These are phyloP conservation scores for Akanthomyces dipterigenus DNA, from an alignment of 2,329 filamentous ascomycete genomes.

Conservation along the genomic window DNA sequence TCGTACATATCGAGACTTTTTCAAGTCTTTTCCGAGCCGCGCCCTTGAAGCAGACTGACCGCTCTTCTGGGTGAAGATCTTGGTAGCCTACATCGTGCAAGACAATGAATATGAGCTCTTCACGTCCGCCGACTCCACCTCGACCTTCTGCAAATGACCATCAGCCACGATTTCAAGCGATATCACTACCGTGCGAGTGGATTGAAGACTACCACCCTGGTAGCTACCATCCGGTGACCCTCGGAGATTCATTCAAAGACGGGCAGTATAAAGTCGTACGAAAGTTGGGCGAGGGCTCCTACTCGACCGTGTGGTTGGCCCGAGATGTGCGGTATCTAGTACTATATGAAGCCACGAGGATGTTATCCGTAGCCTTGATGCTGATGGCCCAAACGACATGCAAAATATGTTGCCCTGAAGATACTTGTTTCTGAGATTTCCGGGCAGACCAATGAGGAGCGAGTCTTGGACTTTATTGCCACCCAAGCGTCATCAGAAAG, in stretches of 20 bases:
- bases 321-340: slow-evolving; percentile 22
- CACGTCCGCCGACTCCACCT: slow-evolving; percentile 17
- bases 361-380: background rate
- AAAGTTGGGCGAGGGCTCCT: slow-evolving; percentile 39
- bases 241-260: slow-evolving; percentile 33
- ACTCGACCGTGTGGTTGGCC: slow-evolving; percentile 41
- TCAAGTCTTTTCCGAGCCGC: no score
- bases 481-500: slow-evolving; percentile 16
- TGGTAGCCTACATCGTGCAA: no score
- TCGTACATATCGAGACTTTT: no score
- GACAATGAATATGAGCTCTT: no score
- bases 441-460: slow-evolving; percentile 14
- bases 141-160: slow-evolving; percentile 13
- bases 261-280: slow-evolving; percentile 35
- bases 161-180: slow-evolving; percentile 19
- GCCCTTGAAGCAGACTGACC: no score
- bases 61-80: no score
- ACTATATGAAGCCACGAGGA: background rate
- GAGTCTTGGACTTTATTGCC: slow-evolving; percentile 16
- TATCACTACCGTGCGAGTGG: slow-evolving; percentile 23
- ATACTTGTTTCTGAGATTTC: slow-evolving; percentile 16
- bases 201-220: slow-evolving; percentile 28
- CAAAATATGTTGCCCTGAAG: slow-evolving; percentile 22
- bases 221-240: slow-evolving; percentile 35
- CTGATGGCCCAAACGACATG: slow-evolving; percentile 15